These are phyloP conservation scores for Coniochaeta sp. DNA, from an alignment of 2,329 filamentous ascomycete genomes.

Conservation along the genomic window DNA sequence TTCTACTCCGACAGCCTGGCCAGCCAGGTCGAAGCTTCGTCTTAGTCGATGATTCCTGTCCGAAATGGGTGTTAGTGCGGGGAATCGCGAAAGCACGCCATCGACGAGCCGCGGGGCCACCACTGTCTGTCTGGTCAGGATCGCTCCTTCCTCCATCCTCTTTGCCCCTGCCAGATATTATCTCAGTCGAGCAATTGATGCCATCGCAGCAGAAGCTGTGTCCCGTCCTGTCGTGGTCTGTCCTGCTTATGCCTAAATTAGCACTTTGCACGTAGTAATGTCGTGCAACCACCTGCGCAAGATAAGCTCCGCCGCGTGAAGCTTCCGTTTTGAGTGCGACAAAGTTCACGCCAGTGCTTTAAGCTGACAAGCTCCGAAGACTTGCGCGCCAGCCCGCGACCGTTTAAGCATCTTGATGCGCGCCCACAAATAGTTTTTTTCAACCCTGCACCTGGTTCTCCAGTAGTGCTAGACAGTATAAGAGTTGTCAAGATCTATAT, in stretches of 20 bases:
- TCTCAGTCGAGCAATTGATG: neutral
- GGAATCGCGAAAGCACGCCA: slow-evolving; percentile 22
- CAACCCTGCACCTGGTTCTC: neutral
- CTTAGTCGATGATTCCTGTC: neutral
- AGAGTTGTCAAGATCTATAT: neutral
- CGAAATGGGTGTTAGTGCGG: slow-evolving; percentile 19
- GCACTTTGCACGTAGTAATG: neutral
- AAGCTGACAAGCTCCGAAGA: neutral
- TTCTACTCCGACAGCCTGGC: neutral
- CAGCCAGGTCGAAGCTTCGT: slow-evolving; percentile 1
- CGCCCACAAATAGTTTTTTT: neutral
- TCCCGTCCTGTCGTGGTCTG: too few species aligned
- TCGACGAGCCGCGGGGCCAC: slow-evolving; percentile 11
- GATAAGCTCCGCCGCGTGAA: neutral
- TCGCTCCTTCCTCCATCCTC: too few species aligned
- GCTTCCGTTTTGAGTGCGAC: neutral
- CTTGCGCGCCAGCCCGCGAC: neutral
- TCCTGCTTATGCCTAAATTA: too few species aligned
- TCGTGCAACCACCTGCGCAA: too few species aligned
- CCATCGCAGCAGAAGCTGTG: too few species aligned
- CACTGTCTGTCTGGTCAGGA: too few species aligned
- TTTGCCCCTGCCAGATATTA: neutral
- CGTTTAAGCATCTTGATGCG: neutral
- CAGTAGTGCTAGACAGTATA: neutral
- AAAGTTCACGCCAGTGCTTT: neutral